These are phyloP conservation scores for Calendula officinalis DNA, from an alignment of 129 eudicot species.

Conservation along the genomic window DNA sequence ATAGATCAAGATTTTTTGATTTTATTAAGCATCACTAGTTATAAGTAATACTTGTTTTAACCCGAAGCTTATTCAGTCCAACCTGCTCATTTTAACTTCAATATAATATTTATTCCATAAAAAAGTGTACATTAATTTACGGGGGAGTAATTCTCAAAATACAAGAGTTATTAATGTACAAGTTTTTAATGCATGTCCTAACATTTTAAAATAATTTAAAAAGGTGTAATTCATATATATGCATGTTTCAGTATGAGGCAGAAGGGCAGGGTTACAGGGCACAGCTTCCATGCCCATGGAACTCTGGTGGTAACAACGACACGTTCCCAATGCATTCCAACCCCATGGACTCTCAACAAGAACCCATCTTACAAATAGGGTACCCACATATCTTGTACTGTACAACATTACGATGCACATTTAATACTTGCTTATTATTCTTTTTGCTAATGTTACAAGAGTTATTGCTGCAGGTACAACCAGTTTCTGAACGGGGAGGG, in stretches of 20 bases:
- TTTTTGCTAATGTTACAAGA: background rate
- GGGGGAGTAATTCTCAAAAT: too few species aligned
- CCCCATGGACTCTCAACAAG: conserved; percentile 54
- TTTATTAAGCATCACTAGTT: too few species aligned
- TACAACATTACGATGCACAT: conserved; percentile 5
- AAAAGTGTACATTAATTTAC: too few species aligned
- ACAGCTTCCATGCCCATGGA: conserved; percentile 62
- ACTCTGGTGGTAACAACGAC: conserved; percentile 38
- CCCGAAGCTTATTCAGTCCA: too few species aligned
- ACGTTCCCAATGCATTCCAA: conserved; percentile 48
- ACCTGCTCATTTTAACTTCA: too few species aligned
- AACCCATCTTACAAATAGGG: conserved; percentile 76
- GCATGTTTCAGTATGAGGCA: conserved; percentile 49
- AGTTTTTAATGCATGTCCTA: too few species aligned
- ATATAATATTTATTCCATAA: too few species aligned
- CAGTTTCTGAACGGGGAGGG: conserved; percentile 68
- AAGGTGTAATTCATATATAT: background rate
- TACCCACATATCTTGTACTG: conserved; percentile 26
- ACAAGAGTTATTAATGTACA: too few species aligned
- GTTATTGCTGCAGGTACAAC: conserved; percentile 47
- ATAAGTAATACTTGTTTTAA: too few species aligned
- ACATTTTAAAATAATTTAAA: background rate
- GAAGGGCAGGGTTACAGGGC: conserved; percentile 58
- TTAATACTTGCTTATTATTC: background rate
- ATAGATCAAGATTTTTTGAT: too few species aligned